A percentile compares a stretch with the other conserved stretches of the same genome.
Evolutionary conservation across 139 green algal species (phyloP).

Genomic region (Chlorella sp.): DNA sequence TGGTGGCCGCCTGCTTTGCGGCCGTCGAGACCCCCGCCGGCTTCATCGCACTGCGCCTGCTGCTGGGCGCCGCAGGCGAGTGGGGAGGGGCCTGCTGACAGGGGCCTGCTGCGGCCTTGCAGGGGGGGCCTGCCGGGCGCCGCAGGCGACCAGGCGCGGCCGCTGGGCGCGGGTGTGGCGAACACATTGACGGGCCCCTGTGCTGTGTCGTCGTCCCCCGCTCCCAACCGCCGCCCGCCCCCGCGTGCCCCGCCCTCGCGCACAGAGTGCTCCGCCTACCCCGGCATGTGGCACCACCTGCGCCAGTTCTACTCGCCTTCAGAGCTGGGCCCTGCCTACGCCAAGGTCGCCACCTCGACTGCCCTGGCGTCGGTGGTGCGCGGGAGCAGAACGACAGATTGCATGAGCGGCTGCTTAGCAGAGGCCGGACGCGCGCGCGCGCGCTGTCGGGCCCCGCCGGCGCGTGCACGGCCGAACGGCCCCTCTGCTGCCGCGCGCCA

Average conservation of each 20-base stretch:
- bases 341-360: conserved; percentile 37
- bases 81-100: too few relatives aligned
- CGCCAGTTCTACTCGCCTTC: conserved; percentile 43
- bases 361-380: conserved; percentile 43
- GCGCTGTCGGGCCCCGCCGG: too few relatives aligned
- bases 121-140: neutral
- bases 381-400: too few relatives aligned
- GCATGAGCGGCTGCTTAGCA: too few relatives aligned
- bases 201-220: neutral
- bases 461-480: too few relatives aligned
- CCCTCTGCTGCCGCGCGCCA: too few relatives aligned
- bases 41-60: conserved; percentile 71
- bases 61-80: conserved; percentile 74
- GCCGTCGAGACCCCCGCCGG: conserved; percentile 29
- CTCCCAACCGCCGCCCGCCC: too few relatives aligned
- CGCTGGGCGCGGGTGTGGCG: neutral
- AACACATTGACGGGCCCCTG: neutral
- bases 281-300: conserved; percentile 58
- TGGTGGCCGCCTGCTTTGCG: conserved; percentile 62
- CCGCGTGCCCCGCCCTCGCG: neutral
- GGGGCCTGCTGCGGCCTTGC: conserved; percentile 76
- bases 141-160: too few relatives aligned
- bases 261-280: too few relatives aligned
- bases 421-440: too few relatives aligned
- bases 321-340: conserved; percentile 47